Base-by-base conservation (phyloP, 805 yeast species). In the Saccharomycopsis guyanensis region DNA sequence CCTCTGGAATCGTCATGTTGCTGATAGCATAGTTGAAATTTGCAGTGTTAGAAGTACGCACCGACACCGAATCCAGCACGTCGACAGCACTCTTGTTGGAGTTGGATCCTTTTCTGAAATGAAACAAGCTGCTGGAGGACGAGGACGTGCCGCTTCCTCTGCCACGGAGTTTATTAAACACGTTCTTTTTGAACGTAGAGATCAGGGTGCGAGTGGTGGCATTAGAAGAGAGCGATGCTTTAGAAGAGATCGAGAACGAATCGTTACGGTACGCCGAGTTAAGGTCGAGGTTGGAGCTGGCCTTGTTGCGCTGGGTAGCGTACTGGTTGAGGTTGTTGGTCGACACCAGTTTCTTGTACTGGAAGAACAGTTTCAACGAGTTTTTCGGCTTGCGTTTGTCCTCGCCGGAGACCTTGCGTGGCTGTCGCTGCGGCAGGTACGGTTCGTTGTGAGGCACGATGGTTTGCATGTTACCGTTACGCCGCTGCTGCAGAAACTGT, bases 141-240 rank as follows among this genome's bases (percentile, higher is more conserved):
- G 5, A 5, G 24, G 16, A 7, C n/a, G 15, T 22, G 13, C 38
- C 27, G 18, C 41, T 40, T 29, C 25, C 32, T 19, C 42, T 40
- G n/a, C 27, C 23, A 29, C 37, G 45, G 4, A 50, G 27, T 15
- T 44, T 48, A 25, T 45, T 45, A 15, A 50, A 47, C 16, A 50
- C 43, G 10, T 40, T 31, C 16, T 47, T 50, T 32, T 44, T 47
- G 40, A 50, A 50, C 6, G 42, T 43, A 6, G 52, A 48, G 8
- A 51, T 49, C 8, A 45, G 41, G 22, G 54, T 51, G 13, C 50
- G 27, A 3, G 54, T 49, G n/a, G 54, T 51, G 22, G 46, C 45
- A 33, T 48, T 48, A 8, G 50, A 45, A 7, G 38, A 20, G 20
- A 51, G 23, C 10, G 50, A 45, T 32, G 45, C 51, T 19, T 38